Evolutionary conservation across 2,329 filamentous ascomycete genomes (phyloP).

Genomic region (Trichoderma asperellum): DNA sequence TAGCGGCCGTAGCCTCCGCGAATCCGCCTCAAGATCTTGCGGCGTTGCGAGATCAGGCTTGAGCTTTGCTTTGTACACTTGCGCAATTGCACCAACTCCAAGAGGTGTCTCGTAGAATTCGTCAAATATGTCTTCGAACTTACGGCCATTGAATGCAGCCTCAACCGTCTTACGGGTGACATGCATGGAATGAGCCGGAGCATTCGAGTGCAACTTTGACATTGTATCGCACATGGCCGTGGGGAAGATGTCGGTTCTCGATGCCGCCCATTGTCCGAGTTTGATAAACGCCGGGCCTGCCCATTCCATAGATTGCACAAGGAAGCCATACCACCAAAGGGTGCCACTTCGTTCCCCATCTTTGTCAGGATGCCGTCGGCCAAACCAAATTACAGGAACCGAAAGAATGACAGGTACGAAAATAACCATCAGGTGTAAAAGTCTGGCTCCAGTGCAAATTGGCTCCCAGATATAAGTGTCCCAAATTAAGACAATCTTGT

Average conservation of each 20-base stretch:
- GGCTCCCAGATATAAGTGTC: conserved; percentile 82
- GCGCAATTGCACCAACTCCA: conserved; percentile 93
- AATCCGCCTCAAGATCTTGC: conserved; percentile 57
- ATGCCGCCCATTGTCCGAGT: conserved; percentile 98
- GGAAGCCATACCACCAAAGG: conserved; percentile 90
- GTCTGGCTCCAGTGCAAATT: conserved; percentile 82
- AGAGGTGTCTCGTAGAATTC: conserved; percentile 90
- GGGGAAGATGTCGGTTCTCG: conserved; percentile 93
- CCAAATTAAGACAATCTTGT: conserved; percentile 66
- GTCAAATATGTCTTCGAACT: conserved; percentile 91
- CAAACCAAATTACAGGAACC: conserved; percentile 81
- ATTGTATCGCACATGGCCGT: conserved; percentile 88
- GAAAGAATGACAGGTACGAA: conserved; percentile 88
- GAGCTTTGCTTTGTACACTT: conserved; percentile 95
- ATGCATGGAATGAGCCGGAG: conserved; percentile 84
- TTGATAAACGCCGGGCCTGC: conserved; percentile 98
- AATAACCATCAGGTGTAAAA: conserved; percentile 82
- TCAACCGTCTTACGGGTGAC: conserved; percentile 79
- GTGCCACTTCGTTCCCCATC: conserved; percentile 81
- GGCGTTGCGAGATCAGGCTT: conserved; percentile 75
- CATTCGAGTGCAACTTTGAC: conserved; percentile 93
- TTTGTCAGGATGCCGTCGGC: conserved; percentile 61
- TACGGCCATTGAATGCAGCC: conserved; percentile 76
- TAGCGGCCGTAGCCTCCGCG: conserved; percentile 51
- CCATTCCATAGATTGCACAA: conserved; percentile 87